A percentile compares a stretch with the other conserved stretches of the same genome.
These are phyloP conservation scores for Gossypium schwendimanii DNA, from an alignment of 441 rosid genomes.

Conservation along the genomic window DNA sequence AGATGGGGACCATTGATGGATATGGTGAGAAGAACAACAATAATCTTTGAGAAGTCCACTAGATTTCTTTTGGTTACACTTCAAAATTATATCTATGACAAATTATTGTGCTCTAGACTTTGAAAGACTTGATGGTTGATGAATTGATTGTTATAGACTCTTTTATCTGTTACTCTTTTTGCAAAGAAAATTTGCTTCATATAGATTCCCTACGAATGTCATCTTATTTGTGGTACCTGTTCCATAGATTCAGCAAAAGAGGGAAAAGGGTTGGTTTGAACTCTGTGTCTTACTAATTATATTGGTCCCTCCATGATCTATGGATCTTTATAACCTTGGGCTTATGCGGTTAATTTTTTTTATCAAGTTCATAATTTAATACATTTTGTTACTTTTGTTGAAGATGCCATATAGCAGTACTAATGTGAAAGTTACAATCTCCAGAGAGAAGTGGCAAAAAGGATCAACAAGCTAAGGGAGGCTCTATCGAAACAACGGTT, in stretches of 20 bases:
- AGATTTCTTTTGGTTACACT: not conserved
- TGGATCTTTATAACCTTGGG: not conserved
- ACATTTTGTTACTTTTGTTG: not conserved
- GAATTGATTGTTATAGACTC: not conserved
- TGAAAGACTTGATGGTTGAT: not conserved
- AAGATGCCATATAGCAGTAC: not conserved
- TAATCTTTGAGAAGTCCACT: not conserved
- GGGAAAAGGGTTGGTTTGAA: not conserved
- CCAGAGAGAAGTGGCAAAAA: constrained; percentile 25
- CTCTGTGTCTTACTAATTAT: not conserved
- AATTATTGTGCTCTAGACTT: not conserved
- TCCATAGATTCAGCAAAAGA: not conserved
- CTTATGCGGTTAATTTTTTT: not conserved
- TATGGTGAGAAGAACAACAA: not conserved
- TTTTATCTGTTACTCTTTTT: not conserved
- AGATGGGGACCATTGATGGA: not conserved
- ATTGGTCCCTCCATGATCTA: not conserved
- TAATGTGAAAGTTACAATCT: constrained; percentile 11
- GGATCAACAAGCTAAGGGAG: constrained; percentile 20
- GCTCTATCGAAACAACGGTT: constrained; percentile 13
- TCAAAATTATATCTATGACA: not conserved
- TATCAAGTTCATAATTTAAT: not conserved
- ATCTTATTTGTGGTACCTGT: not conserved
- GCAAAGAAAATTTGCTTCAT: not conserved
- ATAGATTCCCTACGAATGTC: not conserved